Evolutionary conservation across 805 yeast genomes (phyloP).

Genomic region (Candida qinlingensis): DNA sequence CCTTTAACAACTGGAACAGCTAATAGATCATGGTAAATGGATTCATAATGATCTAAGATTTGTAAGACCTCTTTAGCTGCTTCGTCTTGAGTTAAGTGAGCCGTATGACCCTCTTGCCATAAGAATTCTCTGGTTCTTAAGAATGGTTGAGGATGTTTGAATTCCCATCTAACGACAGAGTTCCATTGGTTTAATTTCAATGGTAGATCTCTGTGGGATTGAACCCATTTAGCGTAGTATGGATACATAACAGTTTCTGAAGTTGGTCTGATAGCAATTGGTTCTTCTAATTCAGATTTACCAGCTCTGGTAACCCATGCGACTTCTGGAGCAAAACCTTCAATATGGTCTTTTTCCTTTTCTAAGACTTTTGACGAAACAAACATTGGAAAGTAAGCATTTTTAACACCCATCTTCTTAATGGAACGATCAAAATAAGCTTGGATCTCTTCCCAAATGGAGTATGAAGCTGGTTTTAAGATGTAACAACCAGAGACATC

Average conservation of each 20-base stretch:
- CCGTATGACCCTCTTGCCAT: slow-evolving; percentile 99
- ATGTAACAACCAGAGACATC: slow-evolving; percentile 99
- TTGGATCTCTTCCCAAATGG: slow-evolving; percentile 93
- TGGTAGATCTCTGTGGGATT: slow-evolving; percentile 97
- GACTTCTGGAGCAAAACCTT: slow-evolving; percentile 99
- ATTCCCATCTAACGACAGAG: slow-evolving; percentile 99
- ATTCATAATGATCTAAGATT: slow-evolving; percentile 81
- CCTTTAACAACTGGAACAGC: slow-evolving; percentile 98
- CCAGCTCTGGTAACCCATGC: slow-evolving; percentile 99
- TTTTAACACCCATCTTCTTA: slow-evolving; percentile 85
- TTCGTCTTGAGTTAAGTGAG: slow-evolving; percentile 77
- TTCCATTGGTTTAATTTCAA: slow-evolving; percentile 98
- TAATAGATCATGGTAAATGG: slow-evolving; percentile 81
- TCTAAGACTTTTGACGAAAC: slow-evolving; percentile 90
- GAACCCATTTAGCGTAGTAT: slow-evolving; percentile 97
- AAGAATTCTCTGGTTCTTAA: slow-evolving; percentile 97
- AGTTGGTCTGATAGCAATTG: slow-evolving; percentile 98
- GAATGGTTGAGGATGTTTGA: slow-evolving; percentile 99
- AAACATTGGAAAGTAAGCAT: slow-evolving; percentile 98
- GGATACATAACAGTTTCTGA: slow-evolving; percentile 99
- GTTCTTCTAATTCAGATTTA: slow-evolving; percentile 88
- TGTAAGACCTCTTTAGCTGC: slow-evolving; percentile 80
- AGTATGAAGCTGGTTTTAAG: slow-evolving; percentile 91
- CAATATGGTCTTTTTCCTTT: slow-evolving; percentile 96
- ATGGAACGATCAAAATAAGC: slow-evolving; percentile 75